Evolutionary conservation across 352 stramenopile species (phyloP).

Genomic region (Pythium diclinum): DNA sequence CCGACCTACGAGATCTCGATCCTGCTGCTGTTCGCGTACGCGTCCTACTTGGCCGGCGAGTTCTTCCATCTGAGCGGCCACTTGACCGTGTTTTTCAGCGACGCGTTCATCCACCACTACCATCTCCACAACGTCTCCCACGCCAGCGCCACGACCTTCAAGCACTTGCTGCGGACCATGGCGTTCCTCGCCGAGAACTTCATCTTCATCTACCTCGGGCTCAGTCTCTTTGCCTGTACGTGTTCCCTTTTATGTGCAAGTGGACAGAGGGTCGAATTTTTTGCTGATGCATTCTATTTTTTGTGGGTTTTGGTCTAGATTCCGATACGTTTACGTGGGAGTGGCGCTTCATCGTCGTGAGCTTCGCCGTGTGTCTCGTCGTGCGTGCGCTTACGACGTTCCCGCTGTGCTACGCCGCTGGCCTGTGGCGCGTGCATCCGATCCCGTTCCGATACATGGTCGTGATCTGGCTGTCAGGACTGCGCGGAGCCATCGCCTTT

Average conservation of each 20-base stretch:
- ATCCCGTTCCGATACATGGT: slow-evolving; percentile 37
- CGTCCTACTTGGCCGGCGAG: slow-evolving; percentile 69
- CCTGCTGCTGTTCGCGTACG: slow-evolving; percentile 70
- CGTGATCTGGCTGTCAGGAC: slow-evolving; percentile 77
- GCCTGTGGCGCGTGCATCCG: slow-evolving; percentile 25
- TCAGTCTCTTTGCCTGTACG: slow-evolving; percentile 40
- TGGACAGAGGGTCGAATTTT: slow-evolving; percentile 2
- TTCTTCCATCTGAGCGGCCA: slow-evolving; percentile 79
- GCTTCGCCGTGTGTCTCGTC: slow-evolving; percentile 28
- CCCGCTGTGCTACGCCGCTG: slow-evolving; percentile 30
- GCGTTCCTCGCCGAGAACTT: slow-evolving; percentile 46
- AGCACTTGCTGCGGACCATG: slow-evolving; percentile 36
- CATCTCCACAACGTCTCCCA: slow-evolving; percentile 38
- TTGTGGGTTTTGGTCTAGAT: slow-evolving; percentile 8
- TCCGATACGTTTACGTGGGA: slow-evolving; percentile 39
- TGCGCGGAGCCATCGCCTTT: slow-evolving; percentile 53
- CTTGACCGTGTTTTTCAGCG: slow-evolving; percentile 90
- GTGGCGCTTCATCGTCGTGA: slow-evolving; percentile 35
- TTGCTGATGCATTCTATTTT: neutral
- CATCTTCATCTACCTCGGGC: slow-evolving; percentile 42
- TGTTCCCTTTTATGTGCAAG: neutral
- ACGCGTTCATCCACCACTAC: slow-evolving; percentile 42
- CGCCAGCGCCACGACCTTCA: slow-evolving; percentile 32
- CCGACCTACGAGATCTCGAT: slow-evolving; percentile 63
- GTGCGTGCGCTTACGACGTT: slow-evolving; percentile 33